These are phyloP conservation scores for Pseudogymnoascus sp. DNA, from an alignment of 2,329 filamentous ascomycete species.

Conservation along the genomic window DNA sequence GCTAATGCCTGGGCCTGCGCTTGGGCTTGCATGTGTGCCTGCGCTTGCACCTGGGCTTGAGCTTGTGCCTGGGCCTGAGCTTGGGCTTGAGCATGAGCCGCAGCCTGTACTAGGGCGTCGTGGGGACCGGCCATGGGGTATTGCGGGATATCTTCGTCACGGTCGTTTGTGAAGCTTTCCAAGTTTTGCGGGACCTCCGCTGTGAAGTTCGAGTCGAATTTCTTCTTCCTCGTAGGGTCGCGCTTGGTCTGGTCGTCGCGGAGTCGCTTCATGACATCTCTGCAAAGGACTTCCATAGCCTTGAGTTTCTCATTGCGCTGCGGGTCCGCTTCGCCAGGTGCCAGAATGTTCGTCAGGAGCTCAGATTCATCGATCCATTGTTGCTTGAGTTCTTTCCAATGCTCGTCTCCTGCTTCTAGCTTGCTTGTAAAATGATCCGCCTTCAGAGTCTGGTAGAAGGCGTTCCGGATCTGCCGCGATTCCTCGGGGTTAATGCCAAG, in stretches of 20 bases:
- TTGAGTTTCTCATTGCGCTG: constrained; percentile 49
- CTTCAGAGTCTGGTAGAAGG: constrained; percentile 59
- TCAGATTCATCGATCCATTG: constrained; percentile 56
- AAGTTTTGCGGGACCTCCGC: constrained; percentile 15
- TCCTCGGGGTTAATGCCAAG: constrained; percentile 63
- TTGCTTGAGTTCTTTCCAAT: constrained; percentile 64
- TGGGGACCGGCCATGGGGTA: constrained; percentile 9
- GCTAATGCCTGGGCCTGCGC: constrained; percentile 16
- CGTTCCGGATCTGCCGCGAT: constrained; percentile 56
- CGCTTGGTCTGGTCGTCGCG: constrained; percentile 58
- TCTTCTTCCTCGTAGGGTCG: constrained; percentile 40
- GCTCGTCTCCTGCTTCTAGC: constrained; percentile 61
- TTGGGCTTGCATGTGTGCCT: constrained; percentile 12
- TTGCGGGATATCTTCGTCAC: background rate
- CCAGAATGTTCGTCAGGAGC: constrained; percentile 48
- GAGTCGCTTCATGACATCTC: constrained; percentile 71
- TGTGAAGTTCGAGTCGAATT: constrained; percentile 31
- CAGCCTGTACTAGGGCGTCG: constrained; percentile 25
- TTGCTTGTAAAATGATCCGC: constrained; percentile 64
- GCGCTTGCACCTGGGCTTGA: constrained; percentile 12
- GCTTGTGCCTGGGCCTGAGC: constrained; percentile 15
- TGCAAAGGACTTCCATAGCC: constrained; percentile 63
- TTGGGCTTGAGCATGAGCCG: constrained; percentile 23
- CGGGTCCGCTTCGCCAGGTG: constrained; percentile 43
- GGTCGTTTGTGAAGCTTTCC: constrained; percentile 1